Conservation (phyloP, 2,329 filamentous ascomycete genomes). For the Polytolypa hystricis region DNA sequence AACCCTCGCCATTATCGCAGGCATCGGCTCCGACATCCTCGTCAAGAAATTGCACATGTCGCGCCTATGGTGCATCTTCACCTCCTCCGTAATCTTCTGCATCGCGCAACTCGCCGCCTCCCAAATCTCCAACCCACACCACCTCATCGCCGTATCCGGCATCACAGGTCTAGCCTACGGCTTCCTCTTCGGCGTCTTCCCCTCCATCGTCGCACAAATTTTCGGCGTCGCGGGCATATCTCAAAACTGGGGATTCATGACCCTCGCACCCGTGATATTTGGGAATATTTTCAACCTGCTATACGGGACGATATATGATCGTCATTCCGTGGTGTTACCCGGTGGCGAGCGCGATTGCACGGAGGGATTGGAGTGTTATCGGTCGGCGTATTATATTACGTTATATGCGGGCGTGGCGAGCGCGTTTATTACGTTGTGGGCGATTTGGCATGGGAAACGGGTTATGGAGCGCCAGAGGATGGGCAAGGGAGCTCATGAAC, state of each 20-base stretch:
- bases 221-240: slow-evolving; percentile 84
- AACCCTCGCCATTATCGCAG: too few relatives aligned
- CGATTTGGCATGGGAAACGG: slow-evolving; percentile 30
- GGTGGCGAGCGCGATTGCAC: slow-evolving; percentile 63
- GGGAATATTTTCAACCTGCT: slow-evolving; percentile 89
- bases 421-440: slow-evolving; percentile 54
- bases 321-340: slow-evolving; percentile 57
- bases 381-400: slow-evolving; percentile 68
- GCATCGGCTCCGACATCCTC: slow-evolving; percentile 82
- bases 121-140: slow-evolving; percentile 62
- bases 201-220: slow-evolving; percentile 75
- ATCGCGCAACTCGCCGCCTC: slow-evolving; percentile 68
- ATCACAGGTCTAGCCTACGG: slow-evolving; percentile 85
- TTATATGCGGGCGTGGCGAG: slow-evolving; percentile 60
- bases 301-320: slow-evolving; percentile 76
- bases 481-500: slow-evolving; percentile 16
- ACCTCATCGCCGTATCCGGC: slow-evolving; percentile 66
- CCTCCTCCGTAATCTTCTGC: slow-evolving; percentile 67
- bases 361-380: slow-evolving; percentile 71
- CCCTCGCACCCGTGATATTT: slow-evolving; percentile 71
- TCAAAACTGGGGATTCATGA: slow-evolving; percentile 96
- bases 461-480: slow-evolving; percentile 15
- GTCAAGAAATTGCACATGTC: slow-evolving; percentile 70
- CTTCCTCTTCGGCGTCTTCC: slow-evolving; percentile 87
- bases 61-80: slow-evolving; percentile 81